Evolutionary conservation across 257 asterid genomes (phyloP).

Genomic region (Solanum lycopersicoides): DNA sequence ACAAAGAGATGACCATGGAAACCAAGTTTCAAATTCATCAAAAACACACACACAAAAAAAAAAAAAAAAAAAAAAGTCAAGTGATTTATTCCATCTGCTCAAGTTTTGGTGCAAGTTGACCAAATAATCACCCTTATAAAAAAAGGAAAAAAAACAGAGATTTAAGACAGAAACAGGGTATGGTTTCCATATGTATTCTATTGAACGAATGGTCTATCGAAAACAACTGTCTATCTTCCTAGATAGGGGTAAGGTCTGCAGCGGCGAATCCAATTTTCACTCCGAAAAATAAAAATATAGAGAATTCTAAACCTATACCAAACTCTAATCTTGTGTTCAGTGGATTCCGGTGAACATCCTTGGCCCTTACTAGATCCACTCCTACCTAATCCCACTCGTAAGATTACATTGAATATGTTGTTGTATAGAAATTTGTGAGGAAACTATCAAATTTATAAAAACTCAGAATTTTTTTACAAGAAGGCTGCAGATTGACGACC

Average conservation of each 20-base stretch:
- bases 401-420: background rate
- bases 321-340: too few relatives aligned
- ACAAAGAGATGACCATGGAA: background rate
- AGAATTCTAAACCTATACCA: too few relatives aligned
- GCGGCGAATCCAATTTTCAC: too few relatives aligned
- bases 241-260: too few relatives aligned
- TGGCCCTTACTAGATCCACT: too few relatives aligned
- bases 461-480: background rate
- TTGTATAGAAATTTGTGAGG: background rate
- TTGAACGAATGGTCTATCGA: too few relatives aligned
- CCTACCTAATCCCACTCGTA: background rate
- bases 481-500: background rate
- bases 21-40: background rate
- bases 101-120: background rate
- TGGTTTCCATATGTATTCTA: too few relatives aligned
- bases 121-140: background rate
- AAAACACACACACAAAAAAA: too few relatives aligned
- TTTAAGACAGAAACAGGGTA: background rate
- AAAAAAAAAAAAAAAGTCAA: too few relatives aligned
- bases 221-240: too few relatives aligned
- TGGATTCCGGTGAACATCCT: too few relatives aligned
- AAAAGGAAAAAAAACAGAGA: background rate
- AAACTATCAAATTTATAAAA: background rate
- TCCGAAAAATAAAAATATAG: too few relatives aligned
- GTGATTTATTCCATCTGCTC: background rate